Conservation (phyloP, 176 grass and related monocot genomes). For the Triticum timopheevii region DNA sequence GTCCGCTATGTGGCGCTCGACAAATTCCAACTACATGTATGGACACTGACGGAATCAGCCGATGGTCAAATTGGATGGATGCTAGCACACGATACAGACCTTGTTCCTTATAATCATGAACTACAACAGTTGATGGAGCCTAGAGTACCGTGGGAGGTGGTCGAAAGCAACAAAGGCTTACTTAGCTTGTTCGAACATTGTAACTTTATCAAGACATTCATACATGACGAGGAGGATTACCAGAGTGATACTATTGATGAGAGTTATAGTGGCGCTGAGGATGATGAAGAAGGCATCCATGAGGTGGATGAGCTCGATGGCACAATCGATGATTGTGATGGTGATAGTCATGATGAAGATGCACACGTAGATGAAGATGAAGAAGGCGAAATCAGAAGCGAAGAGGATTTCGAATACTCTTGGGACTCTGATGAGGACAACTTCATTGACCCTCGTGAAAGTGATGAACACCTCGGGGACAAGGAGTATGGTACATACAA, state of each 20-base stretch:
- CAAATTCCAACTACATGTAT: background rate
- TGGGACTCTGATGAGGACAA: background rate
- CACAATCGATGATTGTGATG: background rate
- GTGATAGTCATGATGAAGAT: background rate
- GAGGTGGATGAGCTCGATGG: background rate
- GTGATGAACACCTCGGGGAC: rapidly evolving
- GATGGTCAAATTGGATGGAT: background rate
- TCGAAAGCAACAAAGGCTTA: background rate
- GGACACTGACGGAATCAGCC: background rate
- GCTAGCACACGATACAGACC: background rate
- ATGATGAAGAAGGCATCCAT: background rate
- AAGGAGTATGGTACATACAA: background rate
- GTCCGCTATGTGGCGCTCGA: background rate
- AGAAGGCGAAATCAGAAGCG: background rate
- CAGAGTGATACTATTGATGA: background rate
- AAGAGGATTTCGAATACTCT: background rate
- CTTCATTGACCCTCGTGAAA: background rate
- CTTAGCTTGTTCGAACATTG: background rate
- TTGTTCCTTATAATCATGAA: background rate
- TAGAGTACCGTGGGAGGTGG: background rate
- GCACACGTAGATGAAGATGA: background rate
- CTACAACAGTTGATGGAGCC: background rate
- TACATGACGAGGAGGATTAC: background rate
- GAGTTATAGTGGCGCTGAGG: background rate
- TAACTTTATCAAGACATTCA: background rate